Evolutionary conservation across 495 filamentous ascomycete species (phyloP).

Genomic region (Arthonia radiata): DNA sequence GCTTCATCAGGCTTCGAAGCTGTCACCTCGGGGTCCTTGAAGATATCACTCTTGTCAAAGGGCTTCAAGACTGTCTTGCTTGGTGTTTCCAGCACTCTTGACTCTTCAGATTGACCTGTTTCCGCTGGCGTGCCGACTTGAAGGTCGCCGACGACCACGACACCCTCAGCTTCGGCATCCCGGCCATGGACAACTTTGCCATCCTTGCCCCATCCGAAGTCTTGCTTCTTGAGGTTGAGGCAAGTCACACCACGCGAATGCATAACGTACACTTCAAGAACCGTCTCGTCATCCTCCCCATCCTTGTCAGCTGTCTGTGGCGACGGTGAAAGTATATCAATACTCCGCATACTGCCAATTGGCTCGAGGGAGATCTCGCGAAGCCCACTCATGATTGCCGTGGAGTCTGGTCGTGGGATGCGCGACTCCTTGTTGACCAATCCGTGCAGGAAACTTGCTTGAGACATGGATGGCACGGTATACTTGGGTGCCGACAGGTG

Average conservation of each 20-base stretch:
- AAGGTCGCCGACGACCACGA: constrained; percentile 27
- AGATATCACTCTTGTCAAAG: too few relatives aligned
- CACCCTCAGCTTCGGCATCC: constrained; percentile 44
- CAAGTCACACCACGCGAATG: constrained; percentile 88
- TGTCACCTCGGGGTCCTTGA: too few relatives aligned
- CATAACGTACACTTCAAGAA: constrained; percentile 93
- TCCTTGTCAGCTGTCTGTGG: constrained; percentile 22
- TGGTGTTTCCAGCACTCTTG: too few relatives aligned
- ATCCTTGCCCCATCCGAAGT: constrained; percentile 71
- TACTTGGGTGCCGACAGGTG: constrained; percentile 85
- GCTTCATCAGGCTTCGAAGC: too few relatives aligned
- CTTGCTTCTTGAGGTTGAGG: constrained; percentile 56
- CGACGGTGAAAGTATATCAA: constrained; percentile 55
- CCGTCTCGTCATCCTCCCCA: constrained; percentile 29
- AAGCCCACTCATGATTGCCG: constrained; percentile 85
- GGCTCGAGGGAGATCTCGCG: constrained; percentile 79
- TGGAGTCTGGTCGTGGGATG: constrained; percentile 67
- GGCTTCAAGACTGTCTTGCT: too few relatives aligned
- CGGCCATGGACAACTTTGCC: constrained; percentile 56
- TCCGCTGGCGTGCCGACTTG: constrained; percentile 4
- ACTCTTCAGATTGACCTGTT: too few relatives aligned
- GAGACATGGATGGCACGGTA: constrained; percentile 49
- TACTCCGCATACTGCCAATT: constrained; percentile 68
- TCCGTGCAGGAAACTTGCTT: constrained; percentile 62
- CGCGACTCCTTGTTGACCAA: constrained; percentile 44